Base-by-base conservation (phyloP, 2,329 filamentous ascomycete genomes). In the Curvularia verruculosa region DNA sequence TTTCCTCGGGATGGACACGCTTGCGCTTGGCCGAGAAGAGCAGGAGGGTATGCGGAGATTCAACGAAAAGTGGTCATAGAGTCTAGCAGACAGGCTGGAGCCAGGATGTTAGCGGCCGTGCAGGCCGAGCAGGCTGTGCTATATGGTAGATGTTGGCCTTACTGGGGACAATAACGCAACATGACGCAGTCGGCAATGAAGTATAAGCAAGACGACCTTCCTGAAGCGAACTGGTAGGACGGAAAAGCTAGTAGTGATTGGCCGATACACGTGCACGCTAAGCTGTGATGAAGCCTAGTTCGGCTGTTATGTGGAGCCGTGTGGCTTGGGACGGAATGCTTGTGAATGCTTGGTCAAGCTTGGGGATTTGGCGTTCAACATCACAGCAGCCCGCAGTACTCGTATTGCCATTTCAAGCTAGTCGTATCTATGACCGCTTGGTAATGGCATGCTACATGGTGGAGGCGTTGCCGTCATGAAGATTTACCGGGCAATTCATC, bases 21-120 rank as follows among this genome's bases (percentile, higher is more conserved):
- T 56, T 28, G 43, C 63, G 50, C 65, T 63, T 68, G 18, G 24
- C 67, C 56, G 40, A 23, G 59, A 63, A 43, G 48, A 66, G 65
- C 60, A 67, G 65, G 64, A 62, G 54, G n/a, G 47, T 41, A 47
- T 37, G 21, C 19, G 40, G 19, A 26, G 21, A 34, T 40, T 21
- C n/a, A 39, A 26, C 28, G n/a, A 43, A 34, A 24, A 39, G 36
- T 41, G 54, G 34, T 24, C 40, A 40, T 47, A 46, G 41, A 36
- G 24, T 29, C 49, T 52, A 19, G 46, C 39, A 43, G 48, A 50
- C 31, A 34, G 43, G 53, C 36, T 7, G 31, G 5, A 21, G n/a
- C 24, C 24, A 21, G 37, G 37, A 21, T 39, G 3, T 36, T 43
- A 21, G 13, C 21, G 15, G 40, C 40, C 28, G 44, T 23, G 44